phyloP scores from a whole-genome alignment of 306 rosid genomes.

The Senna siamea region DNA sequence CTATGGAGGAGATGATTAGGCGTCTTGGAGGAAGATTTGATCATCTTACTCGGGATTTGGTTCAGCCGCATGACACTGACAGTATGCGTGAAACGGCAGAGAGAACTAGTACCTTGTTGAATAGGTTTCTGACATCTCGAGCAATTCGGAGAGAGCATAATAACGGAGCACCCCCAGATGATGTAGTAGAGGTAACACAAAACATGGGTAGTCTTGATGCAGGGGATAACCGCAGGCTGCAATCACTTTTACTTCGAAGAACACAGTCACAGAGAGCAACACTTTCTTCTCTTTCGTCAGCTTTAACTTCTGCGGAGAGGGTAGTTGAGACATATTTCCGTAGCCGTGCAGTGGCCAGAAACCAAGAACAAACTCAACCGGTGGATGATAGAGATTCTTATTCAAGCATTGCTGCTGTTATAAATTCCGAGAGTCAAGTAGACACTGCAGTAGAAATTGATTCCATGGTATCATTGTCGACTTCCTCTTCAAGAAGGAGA shows the following conservation, averaged over 20 bases:
- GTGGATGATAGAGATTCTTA: conserved; percentile 70
- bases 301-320: conserved; percentile 49
- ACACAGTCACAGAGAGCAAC: conserved; percentile 46
- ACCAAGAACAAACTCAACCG: conserved; percentile 52
- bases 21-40: conserved; percentile 60
- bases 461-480: conserved; percentile 65
- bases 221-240: conserved; percentile 46
- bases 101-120: conserved; percentile 52
- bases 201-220: conserved; percentile 34
- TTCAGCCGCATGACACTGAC: conserved; percentile 44
- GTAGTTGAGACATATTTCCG: conserved; percentile 49
- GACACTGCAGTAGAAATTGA: conserved; percentile 70
- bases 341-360: conserved; percentile 40
- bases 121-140: conserved; percentile 57
- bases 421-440: conserved; percentile 65
- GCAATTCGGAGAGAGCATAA: conserved; percentile 62
- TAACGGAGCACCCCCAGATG: conserved; percentile 36
- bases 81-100: conserved; percentile 44
- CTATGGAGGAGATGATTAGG: conserved; percentile 71
- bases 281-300: conserved; percentile 47
- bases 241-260: conserved; percentile 46
- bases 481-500: conserved; percentile 72
- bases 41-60: conserved; percentile 41
- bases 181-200: conserved; percentile 50
- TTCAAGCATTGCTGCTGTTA: conserved; percentile 67